Evolutionary conservation across 495 filamentous ascomycete genomes (phyloP).

Genomic region (Lasiosphaeria ovina): DNA sequence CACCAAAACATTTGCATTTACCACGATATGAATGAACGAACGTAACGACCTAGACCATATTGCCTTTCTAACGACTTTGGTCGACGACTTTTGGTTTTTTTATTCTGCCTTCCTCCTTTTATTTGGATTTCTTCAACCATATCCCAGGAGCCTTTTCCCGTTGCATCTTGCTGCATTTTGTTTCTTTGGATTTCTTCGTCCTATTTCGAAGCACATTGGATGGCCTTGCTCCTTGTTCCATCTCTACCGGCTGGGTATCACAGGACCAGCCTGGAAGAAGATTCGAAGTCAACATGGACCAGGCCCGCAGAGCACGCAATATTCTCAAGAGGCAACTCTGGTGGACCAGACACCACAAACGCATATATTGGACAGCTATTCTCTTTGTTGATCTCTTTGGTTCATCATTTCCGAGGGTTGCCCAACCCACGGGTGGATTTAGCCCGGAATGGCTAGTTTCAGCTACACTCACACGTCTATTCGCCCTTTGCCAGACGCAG

Average conservation of each 20-base stretch:
- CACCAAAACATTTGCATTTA: constrained; percentile 25
- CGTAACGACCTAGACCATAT: constrained; percentile 31
- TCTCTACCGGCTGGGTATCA: constrained; percentile 25
- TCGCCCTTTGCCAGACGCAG: too few species aligned
- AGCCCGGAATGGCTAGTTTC: too few species aligned
- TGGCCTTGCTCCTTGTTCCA: constrained; percentile 2
- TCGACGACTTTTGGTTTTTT: constrained; percentile 6
- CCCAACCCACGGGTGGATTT: too few species aligned
- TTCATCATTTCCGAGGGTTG: not conserved
- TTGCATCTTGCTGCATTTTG: constrained; percentile 11
- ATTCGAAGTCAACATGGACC: not conserved
- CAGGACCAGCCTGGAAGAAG: constrained; percentile 28
- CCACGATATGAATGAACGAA: constrained; percentile 35
- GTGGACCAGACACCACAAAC: constrained; percentile 6
- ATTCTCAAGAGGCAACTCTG: constrained; percentile 24
- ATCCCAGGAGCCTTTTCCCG: not conserved
- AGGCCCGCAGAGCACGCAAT: not conserved
- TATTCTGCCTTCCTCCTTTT: constrained; percentile 9
- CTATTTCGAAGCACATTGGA: constrained; percentile 8
- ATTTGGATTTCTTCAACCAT: not conserved
- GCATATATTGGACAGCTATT: not conserved
- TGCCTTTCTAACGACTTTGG: constrained; percentile 19
- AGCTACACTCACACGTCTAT: too few species aligned
- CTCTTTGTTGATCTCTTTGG: not conserved
- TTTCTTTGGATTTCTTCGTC: constrained; percentile 9